Evolutionary conservation across 768 basidiomycete species (phyloP).

Genomic region (Macrolepiota dolichaula): DNA sequence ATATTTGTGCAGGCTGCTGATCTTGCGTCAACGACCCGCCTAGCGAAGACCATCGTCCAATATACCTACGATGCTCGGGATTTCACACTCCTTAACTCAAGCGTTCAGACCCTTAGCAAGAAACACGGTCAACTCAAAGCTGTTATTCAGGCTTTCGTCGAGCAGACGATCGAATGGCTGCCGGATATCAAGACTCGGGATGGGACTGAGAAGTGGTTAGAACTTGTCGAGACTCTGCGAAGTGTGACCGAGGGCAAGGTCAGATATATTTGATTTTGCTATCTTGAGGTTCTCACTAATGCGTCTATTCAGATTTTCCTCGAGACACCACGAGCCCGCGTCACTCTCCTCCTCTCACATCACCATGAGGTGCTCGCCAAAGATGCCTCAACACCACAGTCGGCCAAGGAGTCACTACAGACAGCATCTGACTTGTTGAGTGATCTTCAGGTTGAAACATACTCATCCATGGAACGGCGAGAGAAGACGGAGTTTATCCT

Average conservation of each 20-base stretch:
- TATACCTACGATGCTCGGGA: constrained; percentile 72
- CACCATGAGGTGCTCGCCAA: constrained; percentile 71
- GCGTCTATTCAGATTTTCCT: constrained; percentile 66
- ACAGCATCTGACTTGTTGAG: constrained; percentile 89
- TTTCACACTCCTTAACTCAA: constrained; percentile 67
- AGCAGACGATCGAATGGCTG: constrained; percentile 79
- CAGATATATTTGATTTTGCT: constrained; percentile 19
- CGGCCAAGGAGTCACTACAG: constrained; percentile 66
- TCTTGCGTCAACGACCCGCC: constrained; percentile 83
- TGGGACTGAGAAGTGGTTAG: constrained; percentile 77
- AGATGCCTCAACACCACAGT: constrained; percentile 19
- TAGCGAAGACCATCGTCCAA: constrained; percentile 71
- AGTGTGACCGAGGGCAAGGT: constrained; percentile 97
- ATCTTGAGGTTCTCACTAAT: neutral
- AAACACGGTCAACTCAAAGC: constrained; percentile 97
- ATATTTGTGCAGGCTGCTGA: constrained; percentile 75
- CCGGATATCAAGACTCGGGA: constrained; percentile 66
- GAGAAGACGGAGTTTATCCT: constrained; percentile 99
- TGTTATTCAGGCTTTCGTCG: constrained; percentile 88
- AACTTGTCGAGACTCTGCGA: constrained; percentile 85
- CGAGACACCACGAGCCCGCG: constrained; percentile 92
- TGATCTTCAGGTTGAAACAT: constrained; percentile 97
- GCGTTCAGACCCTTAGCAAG: constrained; percentile 73
- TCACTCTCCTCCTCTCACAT: constrained; percentile 82
- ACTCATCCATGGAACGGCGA: constrained; percentile 95